Base-by-base conservation (phyloP, 352 stramenopile genomes). In the Elongisporangium undulatum region DNA sequence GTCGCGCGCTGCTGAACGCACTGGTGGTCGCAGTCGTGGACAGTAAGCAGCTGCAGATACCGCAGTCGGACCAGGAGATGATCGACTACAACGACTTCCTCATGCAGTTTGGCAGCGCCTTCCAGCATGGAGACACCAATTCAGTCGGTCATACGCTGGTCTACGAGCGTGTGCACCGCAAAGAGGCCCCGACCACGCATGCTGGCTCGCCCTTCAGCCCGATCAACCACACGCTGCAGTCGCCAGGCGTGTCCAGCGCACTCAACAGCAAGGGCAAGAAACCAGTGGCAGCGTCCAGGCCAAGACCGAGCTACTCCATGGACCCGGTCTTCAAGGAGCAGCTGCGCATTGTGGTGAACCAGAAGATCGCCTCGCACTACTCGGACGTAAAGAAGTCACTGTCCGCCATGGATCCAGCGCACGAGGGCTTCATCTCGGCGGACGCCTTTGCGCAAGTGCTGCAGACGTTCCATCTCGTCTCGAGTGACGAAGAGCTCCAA, bases 31-130 rank as follows among this genome's bases (percentile, higher is more conserved):
- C 61, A 20, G 58, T 29, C 21, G 48, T 41, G 21, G 63, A 12
- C 53, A 66, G 10, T 4, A 21, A 49, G 4, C 21, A 38, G 2
- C 4, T 74, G 0, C 59, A 75, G 12, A 53, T 62, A 21, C 29
- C 29, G 22, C 58, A 69, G 21, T 72, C 65, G 3, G 58, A 68
- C 23, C 55, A 63, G 21, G 66, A 68, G 10, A 55, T 62, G 8
- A 69, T 92, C 23, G 77, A 92, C 61, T 90, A 89, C 57, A 75
- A 69, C 56, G 74, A 83, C 17, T 92, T 92, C 48, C 67, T 92
- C 1, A 62, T 75, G 3, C 68, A 82, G 16, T 92, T 88, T 61
- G 76, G 82, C 49, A 74, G 60, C 15, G 74, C 68, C 17, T 92
- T 92, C 54, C 78, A 84, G 58, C 77, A 85, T 52, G 74, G 67